Percentiles rank a stretch among this genome's conserved stretches.
Evolutionary conservation across 192 early-diverging fungal species (phyloP).

Genomic region (Paraglomus occultum): DNA sequence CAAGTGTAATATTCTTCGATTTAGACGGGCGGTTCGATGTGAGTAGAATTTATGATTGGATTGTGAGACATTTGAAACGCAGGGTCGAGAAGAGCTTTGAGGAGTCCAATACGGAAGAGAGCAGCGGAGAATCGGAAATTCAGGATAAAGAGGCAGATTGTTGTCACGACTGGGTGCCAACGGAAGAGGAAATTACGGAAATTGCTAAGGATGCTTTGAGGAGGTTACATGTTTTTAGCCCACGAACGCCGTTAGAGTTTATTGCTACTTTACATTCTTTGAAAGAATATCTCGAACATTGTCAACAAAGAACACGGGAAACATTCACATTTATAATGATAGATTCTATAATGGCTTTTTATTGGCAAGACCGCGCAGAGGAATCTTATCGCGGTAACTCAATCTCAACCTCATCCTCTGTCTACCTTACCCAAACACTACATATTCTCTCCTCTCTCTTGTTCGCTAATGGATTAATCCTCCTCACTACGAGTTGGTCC

Average conservation of each 20-base stretch:
- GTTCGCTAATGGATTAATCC: too few species aligned
- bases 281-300: conserved; percentile 9
- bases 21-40: conserved; percentile 23
- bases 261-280: conserved; percentile 23
- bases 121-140: not conserved
- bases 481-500: too few species aligned
- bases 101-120: conserved; percentile 1
- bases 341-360: conserved; percentile 25
- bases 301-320: not conserved
- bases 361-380: conserved; percentile 28
- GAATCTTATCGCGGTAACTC: not conserved
- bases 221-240: conserved; percentile 22
- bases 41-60: conserved; percentile 15
- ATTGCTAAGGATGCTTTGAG: conserved; percentile 4
- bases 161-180: conserved; percentile 10
- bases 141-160: not conserved
- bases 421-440: too few species aligned
- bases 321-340: conserved; percentile 27
- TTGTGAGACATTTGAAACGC: conserved; percentile 6
- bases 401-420: too few species aligned
- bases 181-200: conserved; percentile 12
- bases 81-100: not conserved
- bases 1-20: conserved; percentile 26
- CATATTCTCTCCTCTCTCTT: too few species aligned
- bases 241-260: not conserved